A percentile compares a stretch with the other conserved stretches of the same genome.
These are phyloP conservation scores for Colletotrichum coccodes DNA, from an alignment of 2,329 filamentous ascomycete species.

Conservation along the genomic window DNA sequence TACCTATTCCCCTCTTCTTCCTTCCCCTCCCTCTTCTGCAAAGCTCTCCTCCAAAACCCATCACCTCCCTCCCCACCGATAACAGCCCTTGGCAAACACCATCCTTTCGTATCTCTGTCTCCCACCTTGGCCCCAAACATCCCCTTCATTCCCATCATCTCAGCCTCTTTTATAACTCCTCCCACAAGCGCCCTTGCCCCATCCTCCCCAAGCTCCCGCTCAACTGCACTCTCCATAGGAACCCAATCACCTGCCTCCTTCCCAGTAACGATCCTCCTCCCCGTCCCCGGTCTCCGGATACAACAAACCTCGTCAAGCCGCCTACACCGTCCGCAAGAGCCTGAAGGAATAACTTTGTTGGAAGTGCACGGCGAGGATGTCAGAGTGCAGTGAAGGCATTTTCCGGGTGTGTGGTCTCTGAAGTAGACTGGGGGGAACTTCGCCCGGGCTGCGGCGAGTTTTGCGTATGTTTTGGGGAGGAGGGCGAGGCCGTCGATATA, in stretches of 20 bases:
- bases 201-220: not conserved
- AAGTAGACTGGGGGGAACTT: not conserved
- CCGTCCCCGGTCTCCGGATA: not conserved
- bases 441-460: not conserved
- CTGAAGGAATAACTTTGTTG: not conserved
- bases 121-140: conserved; percentile 4
- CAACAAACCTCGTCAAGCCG: not conserved
- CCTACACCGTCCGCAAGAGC: conserved; percentile 5
- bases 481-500: conserved; percentile 6
- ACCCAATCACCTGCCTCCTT: not conserved
- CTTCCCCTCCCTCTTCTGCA: not conserved
- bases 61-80: not conserved
- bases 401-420: not conserved
- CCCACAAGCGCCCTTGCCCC: not conserved
- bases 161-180: not conserved
- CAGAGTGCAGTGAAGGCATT: conserved; percentile 14
- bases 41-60: not conserved
- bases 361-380: conserved; percentile 1
- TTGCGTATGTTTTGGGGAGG: not conserved
- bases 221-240: not conserved
- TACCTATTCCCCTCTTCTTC: no score
- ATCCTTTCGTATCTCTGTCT: conserved; percentile 5
- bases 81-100: not conserved
- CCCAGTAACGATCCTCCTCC: not conserved
- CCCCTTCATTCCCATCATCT: not conserved